Base-by-base conservation (phyloP, 768 basidiomycete genomes). In the Leccinum variicolor region DNA sequence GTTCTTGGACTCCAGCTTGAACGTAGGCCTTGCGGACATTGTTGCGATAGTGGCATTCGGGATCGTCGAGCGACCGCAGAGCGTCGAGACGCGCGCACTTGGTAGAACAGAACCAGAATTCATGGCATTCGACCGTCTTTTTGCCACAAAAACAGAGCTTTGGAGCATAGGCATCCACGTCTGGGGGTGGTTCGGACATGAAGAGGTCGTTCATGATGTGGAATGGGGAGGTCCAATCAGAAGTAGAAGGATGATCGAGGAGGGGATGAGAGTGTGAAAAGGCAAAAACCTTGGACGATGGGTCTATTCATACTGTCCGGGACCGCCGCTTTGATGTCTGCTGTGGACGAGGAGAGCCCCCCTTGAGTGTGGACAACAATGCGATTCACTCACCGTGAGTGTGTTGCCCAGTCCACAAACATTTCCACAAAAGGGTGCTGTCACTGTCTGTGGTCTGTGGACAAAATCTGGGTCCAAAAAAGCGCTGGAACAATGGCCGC, bases 31-130 rank as follows among this genome's bases (percentile, higher is more conserved):
- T 43, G 13, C 56, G 64, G 6, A 67, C 54, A 26, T 59, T 57
- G 0, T 60, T 50, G 34, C 70, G 72, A 48, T 72, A 72, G 28
- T 72, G 72, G 36, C 60, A 64, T 19, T 65, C 45, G 6, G 58
- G 52, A 14, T 53, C 53, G 3, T 50, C 62, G 26, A 73, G 66
- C 3, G 70, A 66, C 21, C 64, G 62, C 17, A 72, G 63, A 25
- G 72, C 52, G 25, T 73, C 72, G 13, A 17, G 41, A 21, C 64
- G 70, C 9, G 71, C 72, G 11, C 72, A 73, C 0, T 54, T 1
- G 3, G 56, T 57, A 17, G 72, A 72, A 34, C 71, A 72, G 52
- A 60, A 73, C 58, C 59, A 71, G 48, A 64, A 68, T 0, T 73
- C 70, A 41, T 72, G 71, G 14, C 55, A 61, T 51, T 63, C 55